Evolutionary conservation across 2,329 filamentous ascomycete species (phyloP), one percentile per base, ranked within the genome.

Genomic region (Calonectria pseudoturangicola): DNA sequence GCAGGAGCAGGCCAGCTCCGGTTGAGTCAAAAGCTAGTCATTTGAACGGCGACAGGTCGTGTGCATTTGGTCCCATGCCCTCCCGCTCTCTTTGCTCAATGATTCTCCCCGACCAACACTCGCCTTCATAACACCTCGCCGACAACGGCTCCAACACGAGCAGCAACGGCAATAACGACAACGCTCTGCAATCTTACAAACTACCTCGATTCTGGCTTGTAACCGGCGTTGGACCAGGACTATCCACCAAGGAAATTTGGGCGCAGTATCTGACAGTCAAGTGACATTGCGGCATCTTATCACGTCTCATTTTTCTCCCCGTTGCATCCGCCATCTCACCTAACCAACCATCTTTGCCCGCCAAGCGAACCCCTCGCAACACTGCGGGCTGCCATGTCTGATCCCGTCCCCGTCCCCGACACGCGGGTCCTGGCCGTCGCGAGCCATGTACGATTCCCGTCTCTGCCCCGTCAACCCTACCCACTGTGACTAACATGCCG

Each of bases 391-490:
- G 28, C 65, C 62, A 82, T 82, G 80, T 66, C 75, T 47, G 74
- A 74, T 56, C 33, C 73, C 36, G 78, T 77, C 50, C 76, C 76
- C 25, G 69, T 92, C 43, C 90, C 90, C 48, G 90, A 91, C 81
- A 92, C 90, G 64, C 87, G 87, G 79, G 95, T 98, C 77, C 90
- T 98, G 81, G 95, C 96, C 70, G 91, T 98, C 80, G 95, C 96
- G 83, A 98, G 96, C 85, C 96, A 98, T 96, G 96, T 98, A 93
- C 85, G 92, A 64, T 10, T 50, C 60, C 56, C 85, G 54, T 60
- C 45, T 33, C 12, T 47, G 48, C 12, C 47, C 60, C 45, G 27
- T 47, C 25, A 27, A 28, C 30, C 30, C 12, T 30, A 25, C 3
- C 45, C 18, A 43, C n/a, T 9, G 58, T 70, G 36, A 45, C 77